A percentile compares a stretch with the other conserved stretches of the same genome.
Conservation (phyloP, 129 eudicot genomes). For the Daucus carota region DH1_v3.0 NC_030385.2:40080001-40080500, state of each 20-base stretch:
- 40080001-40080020: not conserved
- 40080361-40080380: constrained; percentile 91
- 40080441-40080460: constrained; percentile 23
- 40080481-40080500: constrained; percentile 35
- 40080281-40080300: constrained; percentile 96
- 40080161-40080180: not conserved
- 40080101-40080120: not conserved
- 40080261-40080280: constrained; percentile 81
- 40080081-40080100: not conserved
- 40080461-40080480: constrained; percentile 23
- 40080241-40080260: constrained; percentile 73
- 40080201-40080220: constrained; percentile 85
- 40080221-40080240: constrained; percentile 96
- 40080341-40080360: constrained; percentile 73
- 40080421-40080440: constrained; percentile 63
- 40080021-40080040: not conserved
- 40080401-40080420: constrained; percentile 88
- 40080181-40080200: constrained; percentile 56
- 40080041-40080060: not conserved
- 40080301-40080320: constrained; percentile 78
- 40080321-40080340: constrained; percentile 72
- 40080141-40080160: not conserved
- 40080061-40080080: not conserved
- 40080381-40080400: constrained; percentile 89
- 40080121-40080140: not conserved